Evolutionary conservation across 2,329 filamentous ascomycete species (phyloP).

Genomic region (Aspergillus calidoustus): DNA sequence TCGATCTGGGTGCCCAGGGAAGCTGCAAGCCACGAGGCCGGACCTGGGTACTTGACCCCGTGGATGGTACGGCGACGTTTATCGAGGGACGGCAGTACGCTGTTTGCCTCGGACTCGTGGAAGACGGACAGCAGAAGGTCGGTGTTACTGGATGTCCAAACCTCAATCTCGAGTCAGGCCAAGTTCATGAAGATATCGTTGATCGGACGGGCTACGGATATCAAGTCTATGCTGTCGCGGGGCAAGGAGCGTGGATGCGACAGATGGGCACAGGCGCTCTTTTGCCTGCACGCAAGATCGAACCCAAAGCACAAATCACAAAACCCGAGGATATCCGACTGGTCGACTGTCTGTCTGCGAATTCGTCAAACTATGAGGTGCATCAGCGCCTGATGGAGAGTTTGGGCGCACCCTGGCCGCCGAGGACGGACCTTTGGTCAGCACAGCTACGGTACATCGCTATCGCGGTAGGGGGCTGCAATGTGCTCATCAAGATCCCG

Average conservation of each 20-base stretch:
- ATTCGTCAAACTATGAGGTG: conserved; percentile 45
- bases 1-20: conserved; percentile 60
- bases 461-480: conserved; percentile 55
- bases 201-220: conserved; percentile 53
- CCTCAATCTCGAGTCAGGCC: conserved; percentile 49
- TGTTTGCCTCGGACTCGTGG: conserved; percentile 63
- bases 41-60: conserved; percentile 68
- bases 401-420: conserved; percentile 52
- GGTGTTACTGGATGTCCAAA: conserved; percentile 68
- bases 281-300: conserved; percentile 38
- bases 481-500: conserved; percentile 56
- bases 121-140: conserved; percentile 61
- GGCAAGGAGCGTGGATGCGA: conserved; percentile 49
- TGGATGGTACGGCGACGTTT: conserved; percentile 68
- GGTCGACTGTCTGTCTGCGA: conserved; percentile 48
- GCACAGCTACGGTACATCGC: conserved; percentile 60
- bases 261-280: conserved; percentile 42
- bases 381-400: conserved; percentile 44
- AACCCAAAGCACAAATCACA: conserved; percentile 30
- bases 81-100: conserved; percentile 66
- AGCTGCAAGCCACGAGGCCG: conserved; percentile 45
- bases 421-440: conserved; percentile 55
- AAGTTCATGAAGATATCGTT: conserved; percentile 45
- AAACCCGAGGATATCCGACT: conserved; percentile 46
- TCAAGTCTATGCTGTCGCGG: conserved; percentile 55